phyloP scores from a whole-genome alignment of 352 stramenopile species.

The Thalassiosira hispida region DNA sequence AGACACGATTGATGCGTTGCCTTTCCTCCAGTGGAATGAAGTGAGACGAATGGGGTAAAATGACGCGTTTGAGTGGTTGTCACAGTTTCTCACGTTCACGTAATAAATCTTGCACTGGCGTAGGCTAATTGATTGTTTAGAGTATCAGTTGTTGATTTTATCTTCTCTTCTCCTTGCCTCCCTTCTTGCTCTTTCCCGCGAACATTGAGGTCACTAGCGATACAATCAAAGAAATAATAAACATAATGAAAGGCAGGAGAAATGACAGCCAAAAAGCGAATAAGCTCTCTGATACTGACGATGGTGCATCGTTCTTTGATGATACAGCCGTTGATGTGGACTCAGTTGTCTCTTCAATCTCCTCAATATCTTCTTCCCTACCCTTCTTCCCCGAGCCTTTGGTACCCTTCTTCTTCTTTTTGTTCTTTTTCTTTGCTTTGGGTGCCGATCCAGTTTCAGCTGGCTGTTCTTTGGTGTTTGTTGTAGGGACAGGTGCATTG shows the following conservation, averaged over 20 bases:
- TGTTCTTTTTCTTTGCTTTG: constrained; percentile 31
- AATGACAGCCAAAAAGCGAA: constrained; percentile 27
- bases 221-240: constrained; percentile 26
- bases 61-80: constrained; percentile 92
- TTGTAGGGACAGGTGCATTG: not conserved
- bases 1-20: constrained; percentile 85
- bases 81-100: constrained; percentile 83
- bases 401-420: constrained; percentile 47
- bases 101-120: constrained; percentile 6
- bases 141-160: not conserved
- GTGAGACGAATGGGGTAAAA: constrained; percentile 98
- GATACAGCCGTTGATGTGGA: not conserved
- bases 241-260: constrained; percentile 33
- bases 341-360: not conserved
- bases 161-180: constrained; percentile 30
- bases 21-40: constrained; percentile 98
- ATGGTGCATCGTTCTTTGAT: not conserved
- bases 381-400: too few relatives aligned
- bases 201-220: constrained; percentile 30
- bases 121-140: not conserved
- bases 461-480: not conserved
- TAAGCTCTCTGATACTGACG: constrained; percentile 40
- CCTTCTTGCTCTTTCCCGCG: constrained; percentile 25
- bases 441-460: not conserved
- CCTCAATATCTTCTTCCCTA: constrained; percentile 3